A percentile compares a stretch with the other conserved stretches of the same genome.
These are phyloP conservation scores for Amanita rimosa DNA, from an alignment of 768 basidiomycete genomes.

Conservation along the genomic window DNA sequence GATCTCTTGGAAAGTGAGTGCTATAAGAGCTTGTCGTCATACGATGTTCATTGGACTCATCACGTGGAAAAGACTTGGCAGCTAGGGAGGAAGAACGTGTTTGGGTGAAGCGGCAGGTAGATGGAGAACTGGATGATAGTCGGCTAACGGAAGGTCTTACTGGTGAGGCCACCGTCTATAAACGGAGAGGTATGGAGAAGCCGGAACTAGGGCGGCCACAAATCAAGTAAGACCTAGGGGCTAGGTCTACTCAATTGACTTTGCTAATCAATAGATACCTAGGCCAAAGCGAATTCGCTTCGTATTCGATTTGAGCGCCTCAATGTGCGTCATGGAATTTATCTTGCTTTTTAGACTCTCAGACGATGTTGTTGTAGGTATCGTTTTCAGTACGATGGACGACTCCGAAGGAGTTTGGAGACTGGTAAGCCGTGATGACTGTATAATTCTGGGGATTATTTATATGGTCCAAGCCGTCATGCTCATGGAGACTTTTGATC, in stretches of 20 bases:
- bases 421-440: slow-evolving; percentile 30
- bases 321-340: slow-evolving; percentile 31
- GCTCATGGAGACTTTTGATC: slow-evolving; percentile 64
- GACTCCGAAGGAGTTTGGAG: slow-evolving; percentile 51
- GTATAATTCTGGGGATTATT: not conserved
- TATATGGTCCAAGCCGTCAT: slow-evolving; percentile 37
- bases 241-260: not conserved
- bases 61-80: slow-evolving; percentile 35
- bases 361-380: slow-evolving; percentile 31
- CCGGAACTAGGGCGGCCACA: slow-evolving; percentile 59
- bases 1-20: slow-evolving; percentile 54
- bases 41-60: not conserved
- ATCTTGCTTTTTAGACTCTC: not conserved
- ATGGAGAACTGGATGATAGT: slow-evolving; percentile 60
- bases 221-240: slow-evolving; percentile 34
- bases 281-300: slow-evolving; percentile 62
- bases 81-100: slow-evolving; percentile 62
- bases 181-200: slow-evolving; percentile 58
- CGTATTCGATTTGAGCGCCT: slow-evolving; percentile 59
- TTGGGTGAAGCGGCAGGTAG: slow-evolving; percentile 62
- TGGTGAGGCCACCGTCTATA: slow-evolving; percentile 60
- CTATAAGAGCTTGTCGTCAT: not conserved
- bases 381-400: slow-evolving; percentile 64
- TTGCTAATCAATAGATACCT: not conserved
- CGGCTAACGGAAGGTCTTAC: slow-evolving; percentile 57